A percentile compares a stretch with the other conserved stretches of the same genome.
These are phyloP conservation scores for Fusarium vanettenii DNA, from an alignment of 2,329 filamentous ascomycete genomes.

Conservation along the genomic window DNA sequence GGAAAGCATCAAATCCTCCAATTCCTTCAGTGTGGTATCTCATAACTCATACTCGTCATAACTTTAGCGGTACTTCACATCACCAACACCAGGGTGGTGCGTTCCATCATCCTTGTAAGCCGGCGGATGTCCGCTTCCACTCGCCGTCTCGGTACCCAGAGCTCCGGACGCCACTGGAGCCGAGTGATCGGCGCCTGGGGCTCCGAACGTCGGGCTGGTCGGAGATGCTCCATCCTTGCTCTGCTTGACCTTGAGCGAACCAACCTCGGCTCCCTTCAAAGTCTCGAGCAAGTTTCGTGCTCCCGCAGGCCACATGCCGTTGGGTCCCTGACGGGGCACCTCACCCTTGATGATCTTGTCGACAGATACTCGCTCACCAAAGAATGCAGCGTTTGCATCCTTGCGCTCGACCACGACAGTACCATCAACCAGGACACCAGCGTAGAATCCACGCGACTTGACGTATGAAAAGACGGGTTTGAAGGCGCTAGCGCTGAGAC, in stretches of 20 bases:
- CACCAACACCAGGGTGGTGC: slow-evolving; percentile 37
- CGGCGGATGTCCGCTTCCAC: slow-evolving; percentile 30
- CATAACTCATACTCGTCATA: neutral
- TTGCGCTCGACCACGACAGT: slow-evolving; percentile 86
- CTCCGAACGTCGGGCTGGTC: slow-evolving; percentile 19
- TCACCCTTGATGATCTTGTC: slow-evolving; percentile 61
- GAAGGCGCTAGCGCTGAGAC: slow-evolving; percentile 43
- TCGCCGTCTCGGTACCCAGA: neutral
- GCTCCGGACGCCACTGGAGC: slow-evolving; percentile 21
- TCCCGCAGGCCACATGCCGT: slow-evolving; percentile 49
- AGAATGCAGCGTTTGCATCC: slow-evolving; percentile 91
- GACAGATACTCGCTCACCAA: slow-evolving; percentile 69
- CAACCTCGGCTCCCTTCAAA: slow-evolving; percentile 48
- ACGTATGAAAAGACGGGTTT: slow-evolving; percentile 74
- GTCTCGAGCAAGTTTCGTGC: slow-evolving; percentile 46
- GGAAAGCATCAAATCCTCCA: neutral
- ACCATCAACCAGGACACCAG: slow-evolving; percentile 86
- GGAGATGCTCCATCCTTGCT: slow-evolving; percentile 20
- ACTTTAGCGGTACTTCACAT: slow-evolving; percentile 40
- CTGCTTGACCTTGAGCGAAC: slow-evolving; percentile 36
- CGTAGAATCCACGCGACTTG: slow-evolving; percentile 90
- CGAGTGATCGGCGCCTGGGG: slow-evolving; percentile 9
- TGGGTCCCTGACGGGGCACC: slow-evolving; percentile 41
- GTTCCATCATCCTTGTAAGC: slow-evolving; percentile 41
- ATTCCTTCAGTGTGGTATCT: slow-evolving; percentile 33